These are phyloP conservation scores for Fusarium albosuccineum DNA, from an alignment of 2,329 filamentous ascomycete species.

Conservation along the genomic window DNA sequence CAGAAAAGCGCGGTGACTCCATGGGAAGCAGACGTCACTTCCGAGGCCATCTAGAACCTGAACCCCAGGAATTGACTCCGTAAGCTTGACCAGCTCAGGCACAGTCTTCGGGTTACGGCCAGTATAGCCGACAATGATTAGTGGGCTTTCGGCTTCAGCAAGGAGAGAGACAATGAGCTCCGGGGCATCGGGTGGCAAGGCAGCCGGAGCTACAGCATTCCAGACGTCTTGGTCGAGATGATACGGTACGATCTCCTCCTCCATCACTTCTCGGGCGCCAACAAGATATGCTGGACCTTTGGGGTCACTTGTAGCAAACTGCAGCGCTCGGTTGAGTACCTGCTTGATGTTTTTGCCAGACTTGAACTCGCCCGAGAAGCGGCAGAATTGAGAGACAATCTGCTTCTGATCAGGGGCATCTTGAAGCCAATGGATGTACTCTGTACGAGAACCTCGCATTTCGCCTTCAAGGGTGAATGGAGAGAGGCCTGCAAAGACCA, in stretches of 20 bases:
- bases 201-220: constrained; percentile 76
- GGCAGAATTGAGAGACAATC: constrained; percentile 86
- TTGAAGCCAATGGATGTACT: constrained; percentile 89
- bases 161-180: constrained; percentile 15
- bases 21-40: constrained; percentile 83
- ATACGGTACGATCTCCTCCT: constrained; percentile 83
- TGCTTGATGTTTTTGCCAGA: constrained; percentile 88
- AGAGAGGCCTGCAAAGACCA: constrained; percentile 82
- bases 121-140: constrained; percentile 23
- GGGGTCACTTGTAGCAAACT: constrained; percentile 82
- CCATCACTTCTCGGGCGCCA: constrained; percentile 84
- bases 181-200: constrained; percentile 57
- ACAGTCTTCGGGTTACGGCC: constrained; percentile 17
- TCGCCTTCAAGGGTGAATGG: constrained; percentile 83
- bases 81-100: constrained; percentile 71
- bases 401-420: constrained; percentile 84
- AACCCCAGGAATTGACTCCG: constrained; percentile 74
- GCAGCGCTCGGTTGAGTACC: constrained; percentile 84
- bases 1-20: constrained; percentile 73
- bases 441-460: constrained; percentile 78
- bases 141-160: constrained; percentile 13
- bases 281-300: constrained; percentile 83
- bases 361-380: constrained; percentile 85
- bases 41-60: constrained; percentile 80
- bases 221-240: constrained; percentile 75